Conservation (phyloP, 1,139 yeast genomes). For the Magnusiomyces sp. region DNA sequence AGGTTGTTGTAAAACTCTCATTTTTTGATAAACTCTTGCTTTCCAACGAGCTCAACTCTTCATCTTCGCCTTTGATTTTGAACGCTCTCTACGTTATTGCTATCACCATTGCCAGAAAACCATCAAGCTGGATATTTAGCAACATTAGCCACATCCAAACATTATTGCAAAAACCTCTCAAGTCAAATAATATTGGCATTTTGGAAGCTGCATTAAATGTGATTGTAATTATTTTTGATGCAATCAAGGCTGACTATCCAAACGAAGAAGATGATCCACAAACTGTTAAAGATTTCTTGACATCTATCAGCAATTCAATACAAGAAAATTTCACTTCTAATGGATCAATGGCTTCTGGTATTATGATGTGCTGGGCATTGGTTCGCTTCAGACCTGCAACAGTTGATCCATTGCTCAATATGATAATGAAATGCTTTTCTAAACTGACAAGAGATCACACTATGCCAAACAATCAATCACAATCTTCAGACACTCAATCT, state of each 20-base stretch:
- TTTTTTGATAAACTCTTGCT: slow-evolving; percentile 82
- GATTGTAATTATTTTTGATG: slow-evolving; percentile 48
- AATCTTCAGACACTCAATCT: slow-evolving; percentile 4
- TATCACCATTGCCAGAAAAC: slow-evolving; percentile 74
- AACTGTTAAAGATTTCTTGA: slow-evolving; percentile 52
- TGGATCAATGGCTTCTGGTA: slow-evolving; percentile 87
- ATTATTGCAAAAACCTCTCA: slow-evolving; percentile 72
- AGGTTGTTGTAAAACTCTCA: slow-evolving; percentile 70
- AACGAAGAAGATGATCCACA: slow-evolving; percentile 46
- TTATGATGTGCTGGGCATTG: slow-evolving; percentile 75
- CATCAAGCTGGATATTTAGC: slow-evolving; percentile 65
- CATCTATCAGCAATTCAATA: slow-evolving; percentile 55
- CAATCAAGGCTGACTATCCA: slow-evolving; percentile 25
- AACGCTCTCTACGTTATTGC: slow-evolving; percentile 87
- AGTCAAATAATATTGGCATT: slow-evolving; percentile 71
- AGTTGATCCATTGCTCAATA: slow-evolving; percentile 53
- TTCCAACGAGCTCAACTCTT: slow-evolving; percentile 61
- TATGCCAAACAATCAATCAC: slow-evolving; percentile 19
- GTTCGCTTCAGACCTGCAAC: slow-evolving; percentile 66
- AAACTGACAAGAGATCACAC: slow-evolving; percentile 86
- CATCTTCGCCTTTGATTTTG: slow-evolving; percentile 60
- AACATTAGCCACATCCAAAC: slow-evolving; percentile 61
- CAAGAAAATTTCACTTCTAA: slow-evolving; percentile 77
- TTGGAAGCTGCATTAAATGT: slow-evolving; percentile 77
- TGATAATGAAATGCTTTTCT: slow-evolving; percentile 77